Conservation (phyloP, 73 alveolate species). For the Urostyla sp. region DNA sequence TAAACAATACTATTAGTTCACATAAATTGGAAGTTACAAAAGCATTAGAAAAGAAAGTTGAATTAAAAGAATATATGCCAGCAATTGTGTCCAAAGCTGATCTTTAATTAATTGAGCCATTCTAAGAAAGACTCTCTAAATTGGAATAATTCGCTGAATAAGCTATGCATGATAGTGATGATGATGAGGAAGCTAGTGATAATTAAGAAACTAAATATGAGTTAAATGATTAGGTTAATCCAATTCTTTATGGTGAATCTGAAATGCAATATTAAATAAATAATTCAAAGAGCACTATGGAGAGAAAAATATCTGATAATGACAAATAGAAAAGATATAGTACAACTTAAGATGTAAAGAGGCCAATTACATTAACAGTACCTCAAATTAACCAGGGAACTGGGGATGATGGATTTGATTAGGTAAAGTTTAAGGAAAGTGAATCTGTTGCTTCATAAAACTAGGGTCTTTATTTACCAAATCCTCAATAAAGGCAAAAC, state of each 20-base stretch:
- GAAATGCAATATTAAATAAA: not conserved
- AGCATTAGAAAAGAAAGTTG: conserved; percentile 26
- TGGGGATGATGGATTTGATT: conserved; percentile 10
- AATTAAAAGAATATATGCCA: not conserved
- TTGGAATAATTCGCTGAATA: conserved; percentile 31
- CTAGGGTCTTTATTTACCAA: not conserved
- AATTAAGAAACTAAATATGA: not conserved
- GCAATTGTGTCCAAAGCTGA: conserved; percentile 5
- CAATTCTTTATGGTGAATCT: no score
- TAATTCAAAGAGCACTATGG: not conserved
- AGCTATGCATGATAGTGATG: conserved; percentile 16
- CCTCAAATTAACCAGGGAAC: conserved; percentile 17
- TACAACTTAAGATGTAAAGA: conserved; percentile 14
- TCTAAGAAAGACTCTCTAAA: conserved; percentile 5
- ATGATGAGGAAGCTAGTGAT: conserved; percentile 11
- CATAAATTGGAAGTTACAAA: conserved; percentile 4
- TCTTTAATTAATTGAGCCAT: not conserved
- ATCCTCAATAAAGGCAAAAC: not conserved
- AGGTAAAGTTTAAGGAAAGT: conserved; percentile 25
- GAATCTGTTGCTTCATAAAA: not conserved
- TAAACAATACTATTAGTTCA: not conserved
- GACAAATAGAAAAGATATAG: conserved; percentile 23
- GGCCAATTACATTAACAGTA: not conserved
- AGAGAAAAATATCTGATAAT: conserved; percentile 7
- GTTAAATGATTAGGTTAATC: not conserved